phyloP scores from a whole-genome alignment of 2,329 filamentous ascomycete species.

The Ophiostoma ulmi region DNA sequence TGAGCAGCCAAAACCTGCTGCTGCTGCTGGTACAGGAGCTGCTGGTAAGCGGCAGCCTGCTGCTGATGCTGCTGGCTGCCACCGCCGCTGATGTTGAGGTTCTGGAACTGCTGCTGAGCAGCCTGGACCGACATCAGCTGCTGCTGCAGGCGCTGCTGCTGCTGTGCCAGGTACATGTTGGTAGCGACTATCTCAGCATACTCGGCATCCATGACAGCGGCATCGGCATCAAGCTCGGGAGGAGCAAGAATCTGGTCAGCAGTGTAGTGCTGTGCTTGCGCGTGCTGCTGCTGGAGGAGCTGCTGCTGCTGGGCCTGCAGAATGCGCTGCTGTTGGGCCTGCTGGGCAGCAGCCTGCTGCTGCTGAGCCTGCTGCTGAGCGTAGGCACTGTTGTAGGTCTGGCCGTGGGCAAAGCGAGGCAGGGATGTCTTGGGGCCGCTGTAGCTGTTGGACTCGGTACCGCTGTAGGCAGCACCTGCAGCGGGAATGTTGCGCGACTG shows the following conservation, averaged over 20 bases:
- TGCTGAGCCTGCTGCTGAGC: slow-evolving; percentile 36
- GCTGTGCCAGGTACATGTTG: slow-evolving; percentile 86
- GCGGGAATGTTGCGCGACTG: slow-evolving; percentile 40
- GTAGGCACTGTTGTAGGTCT: slow-evolving; percentile 28
- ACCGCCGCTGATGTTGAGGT: slow-evolving; percentile 57
- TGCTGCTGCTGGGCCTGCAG: slow-evolving; percentile 1
- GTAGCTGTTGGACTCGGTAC: slow-evolving; percentile 40
- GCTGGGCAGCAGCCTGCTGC: neutral
- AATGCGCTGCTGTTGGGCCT: slow-evolving; percentile 10
- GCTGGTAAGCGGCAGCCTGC: slow-evolving; percentile 49
- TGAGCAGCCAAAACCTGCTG: slow-evolving; percentile 50
- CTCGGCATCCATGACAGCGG: slow-evolving; percentile 69
- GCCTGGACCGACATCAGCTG: slow-evolving; percentile 80
- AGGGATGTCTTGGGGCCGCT: slow-evolving; percentile 55
- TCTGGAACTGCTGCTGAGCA: slow-evolving; percentile 76
- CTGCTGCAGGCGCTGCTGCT: slow-evolving; percentile 92
- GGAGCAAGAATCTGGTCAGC: slow-evolving; percentile 87
- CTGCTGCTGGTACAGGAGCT: slow-evolving; percentile 53
- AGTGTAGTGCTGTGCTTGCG: slow-evolving; percentile 49
- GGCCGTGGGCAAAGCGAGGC: slow-evolving; percentile 38
- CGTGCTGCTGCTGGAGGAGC: slow-evolving; percentile 31
- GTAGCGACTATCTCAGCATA: slow-evolving; percentile 87
- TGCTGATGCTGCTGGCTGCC: slow-evolving; percentile 44
- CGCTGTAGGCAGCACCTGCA: slow-evolving; percentile 44
- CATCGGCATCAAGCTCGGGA: slow-evolving; percentile 65